Conservation (phyloP, 2,329 filamentous ascomycete species). For the Colletotrichum costaricense region DNA sequence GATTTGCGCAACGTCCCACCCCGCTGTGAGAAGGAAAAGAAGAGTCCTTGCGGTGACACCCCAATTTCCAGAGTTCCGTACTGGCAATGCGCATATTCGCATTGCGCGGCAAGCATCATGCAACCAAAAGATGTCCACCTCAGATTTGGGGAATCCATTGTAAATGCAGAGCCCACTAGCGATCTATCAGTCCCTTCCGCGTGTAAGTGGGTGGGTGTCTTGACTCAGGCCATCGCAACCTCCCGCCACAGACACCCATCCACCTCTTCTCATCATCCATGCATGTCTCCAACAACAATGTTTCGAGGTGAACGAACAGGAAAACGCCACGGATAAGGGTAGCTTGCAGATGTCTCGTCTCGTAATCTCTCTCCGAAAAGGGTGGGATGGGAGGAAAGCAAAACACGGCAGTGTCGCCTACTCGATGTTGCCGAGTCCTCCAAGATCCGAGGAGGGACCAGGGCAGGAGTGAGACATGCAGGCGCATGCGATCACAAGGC, state of each 20-base stretch:
- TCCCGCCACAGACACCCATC: neutral
- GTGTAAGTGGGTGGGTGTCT: neutral
- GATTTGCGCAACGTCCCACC: neutral
- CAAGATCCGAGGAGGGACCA: neutral
- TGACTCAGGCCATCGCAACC: constrained; percentile 18
- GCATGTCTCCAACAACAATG: neutral
- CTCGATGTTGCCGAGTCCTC: neutral
- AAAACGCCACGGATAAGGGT: constrained; percentile 23
- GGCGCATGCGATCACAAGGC: constrained; percentile 20
- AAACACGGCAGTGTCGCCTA: neutral
- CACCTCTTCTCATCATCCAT: neutral
- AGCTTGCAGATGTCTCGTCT: constrained; percentile 10
- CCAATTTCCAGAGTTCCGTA: neutral
- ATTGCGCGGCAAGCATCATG: neutral
- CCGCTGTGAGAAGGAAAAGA: neutral
- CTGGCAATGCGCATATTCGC: neutral
- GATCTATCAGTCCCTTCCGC: neutral
- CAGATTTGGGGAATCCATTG: neutral
- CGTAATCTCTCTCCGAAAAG: neutral
- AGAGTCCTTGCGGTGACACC: neutral
- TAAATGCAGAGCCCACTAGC: neutral
- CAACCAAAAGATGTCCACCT: neutral
- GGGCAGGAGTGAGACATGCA: constrained; percentile 29
- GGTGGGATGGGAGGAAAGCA: neutral
- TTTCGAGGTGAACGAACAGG: neutral